Base-by-base conservation (phyloP, 768 basidiomycete genomes). In the Porphyrellus cyaneotinctus region DNA sequence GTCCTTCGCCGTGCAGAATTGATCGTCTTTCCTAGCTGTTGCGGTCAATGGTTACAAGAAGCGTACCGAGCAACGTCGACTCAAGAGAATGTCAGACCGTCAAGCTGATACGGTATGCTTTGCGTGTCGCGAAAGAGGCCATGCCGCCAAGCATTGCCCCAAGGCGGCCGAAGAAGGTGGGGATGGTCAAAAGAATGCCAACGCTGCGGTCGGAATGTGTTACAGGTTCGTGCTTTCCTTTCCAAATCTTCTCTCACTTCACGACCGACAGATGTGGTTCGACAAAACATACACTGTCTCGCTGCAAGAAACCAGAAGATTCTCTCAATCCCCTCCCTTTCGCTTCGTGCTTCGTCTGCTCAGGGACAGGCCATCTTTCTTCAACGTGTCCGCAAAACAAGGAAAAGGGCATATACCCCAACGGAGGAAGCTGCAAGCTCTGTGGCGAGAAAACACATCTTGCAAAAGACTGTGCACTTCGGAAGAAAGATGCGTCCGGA, bases 281-380 rank as follows among this genome's bases (percentile, higher is more conserved):
- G 3, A 77, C 74, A 6, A 79, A 75, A 47, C 94, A 97, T 58
- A 85, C 77, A 14, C 77, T 97, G 2, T 83, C 89, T n/a, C 76
- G 74, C 31, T 97, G 95, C 69, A 84, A 76, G 54, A 83, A 83
- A 60, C 76, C 81, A 6, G 72, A 72, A 18, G 79, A 91, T 65
- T 75, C 80, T 12, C 66, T 64, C 17, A 76, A 90, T 52, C 87
- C 88, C 1, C 75, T 92, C 4, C 95, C 94, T 1, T 93, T 83
- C 59, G 94, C 95, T 0, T 88, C 86, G 4, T 97, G 95, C 71
- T 97, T 93, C 65, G 87, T 97, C 18, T 97, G 95, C 65, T 82
- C 81, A 4, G 78, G 75, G 4, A 85, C 79, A 60, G 95, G 95
- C 2, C 95, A 97, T 64, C 78, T 97, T 2, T 89, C 91, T 3